Evolutionary conservation across 306 rosid genomes (phyloP), one percentile per base, ranked within the genome.

Genomic region (Castanopsis chinensis): DNA sequence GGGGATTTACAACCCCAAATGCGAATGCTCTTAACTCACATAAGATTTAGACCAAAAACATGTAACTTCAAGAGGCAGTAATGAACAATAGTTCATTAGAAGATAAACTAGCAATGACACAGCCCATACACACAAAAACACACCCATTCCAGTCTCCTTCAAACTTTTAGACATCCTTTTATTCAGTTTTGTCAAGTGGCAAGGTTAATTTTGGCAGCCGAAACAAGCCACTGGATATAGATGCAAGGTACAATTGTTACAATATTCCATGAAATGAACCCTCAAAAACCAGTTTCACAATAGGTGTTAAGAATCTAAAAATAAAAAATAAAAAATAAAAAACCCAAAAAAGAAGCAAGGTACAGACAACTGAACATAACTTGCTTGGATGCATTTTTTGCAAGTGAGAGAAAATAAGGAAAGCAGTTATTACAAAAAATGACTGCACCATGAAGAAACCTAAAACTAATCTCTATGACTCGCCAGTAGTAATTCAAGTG

Each of bases 371-470:
- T 27, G 58, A 41, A 71, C 76, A 69, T 5, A 73, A 68, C 72
- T 79, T 76, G 72, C 79, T 76, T 71, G 5, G 2, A 74, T 1
- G 37, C 79, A 43, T 41, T 54, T 77, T 72, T 83, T 80, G 75
- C 57, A 76, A 57, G 65, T 51, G 72, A 53, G 63, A 49, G 72
- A 59, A 78, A 25, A 52, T 5, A 2, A 69, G 65, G 63, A 75
- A 79, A 58, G 71, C 78, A 67, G 60, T 21, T 68, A 28, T 5
- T 54, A 28, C 21, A 12, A 71, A 56, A 63, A 54, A 20, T 71
- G 70, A 76, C 74, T 79, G 80, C 85, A 61, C 69, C 58, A 77
- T 82, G 78, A 74, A 71, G 84, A 81, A 80, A 72, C 69, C 85
- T 79, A 75, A 67, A 45, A 45, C 53, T 59, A 75, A 69, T 30